These are phyloP conservation scores for Cordyceps fumosorosea DNA, from an alignment of 2,329 filamentous ascomycete species.

Conservation along the genomic window DNA sequence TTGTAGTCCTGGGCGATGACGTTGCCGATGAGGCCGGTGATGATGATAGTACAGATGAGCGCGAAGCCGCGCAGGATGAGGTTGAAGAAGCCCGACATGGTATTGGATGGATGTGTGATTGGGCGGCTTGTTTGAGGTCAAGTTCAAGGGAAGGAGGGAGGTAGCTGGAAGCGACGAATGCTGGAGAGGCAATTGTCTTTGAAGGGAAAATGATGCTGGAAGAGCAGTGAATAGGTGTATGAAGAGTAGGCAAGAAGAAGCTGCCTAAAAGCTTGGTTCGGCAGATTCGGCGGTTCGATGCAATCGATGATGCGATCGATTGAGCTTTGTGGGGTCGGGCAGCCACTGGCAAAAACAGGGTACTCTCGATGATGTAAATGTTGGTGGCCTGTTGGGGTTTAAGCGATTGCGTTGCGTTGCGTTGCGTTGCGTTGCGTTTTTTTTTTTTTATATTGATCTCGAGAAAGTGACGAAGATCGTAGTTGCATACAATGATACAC, in stretches of 20 bases:
- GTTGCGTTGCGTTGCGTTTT: background rate
- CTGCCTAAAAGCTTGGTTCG: background rate
- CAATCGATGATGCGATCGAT: constrained; percentile 13
- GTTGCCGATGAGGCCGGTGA: constrained; percentile 52
- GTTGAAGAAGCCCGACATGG: constrained; percentile 34
- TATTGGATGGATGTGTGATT: constrained; percentile 1
- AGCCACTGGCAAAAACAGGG: background rate
- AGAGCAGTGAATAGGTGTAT: background rate
- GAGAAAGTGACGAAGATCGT: background rate
- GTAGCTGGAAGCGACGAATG: background rate
- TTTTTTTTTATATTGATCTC: background rate
- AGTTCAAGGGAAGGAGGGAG: background rate
- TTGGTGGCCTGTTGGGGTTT: too few species aligned
- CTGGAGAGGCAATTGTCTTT: background rate
- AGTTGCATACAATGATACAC: background rate
- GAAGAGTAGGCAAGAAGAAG: background rate
- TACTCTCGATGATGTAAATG: background rate
- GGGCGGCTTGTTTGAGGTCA: background rate
- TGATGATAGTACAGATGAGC: constrained; percentile 45
- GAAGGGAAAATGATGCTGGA: background rate
- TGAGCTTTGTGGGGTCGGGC: background rate
- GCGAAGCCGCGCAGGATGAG: constrained; percentile 42
- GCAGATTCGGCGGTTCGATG: background rate
- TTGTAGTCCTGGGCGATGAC: constrained; percentile 46
- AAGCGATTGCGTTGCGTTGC: too few species aligned